phyloP scores from a whole-genome alignment of 1,284 basidiomycete species.

The Athelia psychrophila region DNA sequence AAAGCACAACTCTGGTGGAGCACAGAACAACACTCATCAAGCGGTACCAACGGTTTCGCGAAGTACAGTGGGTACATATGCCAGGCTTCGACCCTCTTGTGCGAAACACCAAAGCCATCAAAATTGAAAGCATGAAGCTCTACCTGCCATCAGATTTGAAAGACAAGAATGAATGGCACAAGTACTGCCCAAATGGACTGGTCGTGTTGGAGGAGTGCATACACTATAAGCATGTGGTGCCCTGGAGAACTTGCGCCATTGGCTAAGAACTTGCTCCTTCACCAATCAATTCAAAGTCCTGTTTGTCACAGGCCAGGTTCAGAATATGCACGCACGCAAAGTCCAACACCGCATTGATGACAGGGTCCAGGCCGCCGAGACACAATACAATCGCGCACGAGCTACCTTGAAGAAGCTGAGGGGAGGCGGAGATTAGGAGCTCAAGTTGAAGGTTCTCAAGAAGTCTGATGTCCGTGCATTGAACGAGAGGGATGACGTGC shows the following conservation, averaged over 20 bases:
- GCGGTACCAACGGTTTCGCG: neutral
- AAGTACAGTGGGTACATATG: neutral
- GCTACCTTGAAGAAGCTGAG: constrained; percentile 6
- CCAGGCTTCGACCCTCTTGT: neutral
- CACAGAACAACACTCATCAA: neutral
- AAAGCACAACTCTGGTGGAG: neutral
- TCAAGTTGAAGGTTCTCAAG: constrained; percentile 7
- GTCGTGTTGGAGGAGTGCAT: constrained; percentile 21
- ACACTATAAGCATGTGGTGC: constrained; percentile 21
- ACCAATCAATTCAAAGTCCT: constrained; percentile 23
- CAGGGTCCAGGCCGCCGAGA: neutral
- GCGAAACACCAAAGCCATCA: neutral
- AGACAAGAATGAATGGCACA: neutral
- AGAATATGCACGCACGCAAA: constrained; percentile 17
- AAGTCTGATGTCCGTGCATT: constrained; percentile 10
- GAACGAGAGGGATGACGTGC: neutral
- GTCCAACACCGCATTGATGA: constrained; percentile 11
- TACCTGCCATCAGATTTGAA: neutral
- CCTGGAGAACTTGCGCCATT: constrained; percentile 22
- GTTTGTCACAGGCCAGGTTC: constrained; percentile 21
- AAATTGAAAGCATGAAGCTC: neutral
- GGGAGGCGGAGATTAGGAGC: constrained; percentile 11
- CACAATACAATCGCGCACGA: constrained; percentile 7
- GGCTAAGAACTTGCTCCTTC: constrained; percentile 20
- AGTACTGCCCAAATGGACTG: constrained; percentile 3